Percentiles rank a stretch among this genome's conserved stretches.
These are phyloP conservation scores for Acacia confusa DNA, from an alignment of 306 rosid genomes.

Conservation along the genomic window DNA sequence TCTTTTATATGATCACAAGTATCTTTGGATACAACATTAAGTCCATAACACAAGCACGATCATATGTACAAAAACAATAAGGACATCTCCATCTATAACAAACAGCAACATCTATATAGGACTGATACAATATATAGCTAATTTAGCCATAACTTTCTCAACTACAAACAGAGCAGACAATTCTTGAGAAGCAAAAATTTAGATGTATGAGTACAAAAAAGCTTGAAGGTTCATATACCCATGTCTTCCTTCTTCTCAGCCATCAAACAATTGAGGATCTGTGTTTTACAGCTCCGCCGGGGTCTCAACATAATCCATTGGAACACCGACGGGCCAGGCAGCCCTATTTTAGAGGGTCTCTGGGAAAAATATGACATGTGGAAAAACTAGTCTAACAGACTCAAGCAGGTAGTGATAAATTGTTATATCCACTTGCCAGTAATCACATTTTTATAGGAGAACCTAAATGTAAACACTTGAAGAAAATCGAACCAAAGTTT, in stretches of 20 bases:
- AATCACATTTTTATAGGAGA: background rate
- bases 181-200: conserved; percentile 15
- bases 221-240: conserved; percentile 7
- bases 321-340: background rate
- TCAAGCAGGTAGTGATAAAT: background rate
- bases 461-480: background rate
- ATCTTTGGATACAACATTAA: conserved; percentile 8
- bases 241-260: conserved; percentile 6
- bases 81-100: background rate
- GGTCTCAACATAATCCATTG: background rate
- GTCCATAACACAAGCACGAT: background rate
- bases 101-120: conserved; percentile 1
- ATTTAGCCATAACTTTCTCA: conserved; percentile 7
- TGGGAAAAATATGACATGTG: background rate
- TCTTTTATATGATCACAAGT: background rate
- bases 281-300: background rate
- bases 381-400: background rate
- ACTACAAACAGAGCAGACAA: conserved; percentile 19
- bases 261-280: background rate
- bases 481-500: background rate
- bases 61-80: background rate
- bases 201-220: background rate
- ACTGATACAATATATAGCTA: background rate
- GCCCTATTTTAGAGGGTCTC: background rate
- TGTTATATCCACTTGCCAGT: background rate